Evolutionary conservation across 257 asterid genomes (phyloP).

Genomic region (Haberlea rhodopensis): DNA sequence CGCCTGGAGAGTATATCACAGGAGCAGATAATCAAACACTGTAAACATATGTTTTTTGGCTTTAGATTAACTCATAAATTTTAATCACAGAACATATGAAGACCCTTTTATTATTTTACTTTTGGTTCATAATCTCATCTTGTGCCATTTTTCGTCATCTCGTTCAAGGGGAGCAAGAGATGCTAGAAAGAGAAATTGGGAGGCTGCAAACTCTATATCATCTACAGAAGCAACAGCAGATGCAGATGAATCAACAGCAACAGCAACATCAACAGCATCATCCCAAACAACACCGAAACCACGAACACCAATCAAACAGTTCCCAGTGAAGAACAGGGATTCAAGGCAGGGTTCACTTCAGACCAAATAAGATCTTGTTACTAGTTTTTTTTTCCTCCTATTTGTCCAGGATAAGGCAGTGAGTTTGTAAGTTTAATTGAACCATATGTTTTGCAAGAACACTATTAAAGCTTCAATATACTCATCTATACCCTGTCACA

Average conservation of each 20-base stretch:
- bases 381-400: not conserved
- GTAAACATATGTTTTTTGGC: constrained; percentile 30
- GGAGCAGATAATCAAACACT: constrained; percentile 77
- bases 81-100: not conserved
- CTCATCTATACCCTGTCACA: not conserved
- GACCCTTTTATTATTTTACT: not conserved
- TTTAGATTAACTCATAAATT: not conserved
- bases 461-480: not conserved
- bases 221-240: constrained; percentile 50
- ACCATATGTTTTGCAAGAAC: not conserved
- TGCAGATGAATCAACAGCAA: constrained; percentile 47
- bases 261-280: constrained; percentile 35
- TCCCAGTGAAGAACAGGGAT: constrained; percentile 38
- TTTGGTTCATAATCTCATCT: not conserved
- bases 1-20: constrained; percentile 72
- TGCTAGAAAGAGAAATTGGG: constrained; percentile 74
- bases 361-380: not conserved
- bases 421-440: not conserved
- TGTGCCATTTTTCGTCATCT: not conserved
- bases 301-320: constrained; percentile 34
- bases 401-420: not conserved
- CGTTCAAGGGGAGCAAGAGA: constrained; percentile 91
- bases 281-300: constrained; percentile 45
- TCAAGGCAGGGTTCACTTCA: not conserved
- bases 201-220: constrained; percentile 62